A percentile compares a stretch with the other conserved stretches of the same genome.
These are phyloP conservation scores for Hymenoscyphus fructigenus DNA, from an alignment of 2,329 filamentous ascomycete genomes.

Conservation along the genomic window DNA sequence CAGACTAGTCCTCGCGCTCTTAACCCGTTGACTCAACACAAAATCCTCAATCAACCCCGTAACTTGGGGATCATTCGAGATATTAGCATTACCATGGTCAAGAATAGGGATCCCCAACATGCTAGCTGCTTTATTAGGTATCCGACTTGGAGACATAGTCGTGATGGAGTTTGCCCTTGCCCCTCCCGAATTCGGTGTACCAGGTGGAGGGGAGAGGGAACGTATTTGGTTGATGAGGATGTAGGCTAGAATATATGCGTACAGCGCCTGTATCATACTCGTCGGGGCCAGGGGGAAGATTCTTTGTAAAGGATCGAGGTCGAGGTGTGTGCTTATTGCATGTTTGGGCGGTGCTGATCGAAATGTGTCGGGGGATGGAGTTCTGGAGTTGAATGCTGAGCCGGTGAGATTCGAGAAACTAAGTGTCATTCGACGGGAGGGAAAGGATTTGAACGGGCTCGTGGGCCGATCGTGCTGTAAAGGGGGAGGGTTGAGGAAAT, in stretches of 20 bases:
- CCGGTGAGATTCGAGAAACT: neutral
- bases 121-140: neutral
- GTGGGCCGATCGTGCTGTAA: neutral
- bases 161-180: neutral
- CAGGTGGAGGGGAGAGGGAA: neutral
- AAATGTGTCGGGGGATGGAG: neutral
- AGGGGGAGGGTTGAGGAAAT: neutral
- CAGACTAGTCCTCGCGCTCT: neutral
- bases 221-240: constrained; percentile 13
- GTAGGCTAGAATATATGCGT: constrained; percentile 32
- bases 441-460: neutral
- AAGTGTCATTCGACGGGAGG: neutral
- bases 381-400: neutral
- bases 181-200: neutral
- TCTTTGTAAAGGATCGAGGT: constrained; percentile 25
- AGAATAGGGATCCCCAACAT: neutral
- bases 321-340: constrained; percentile 7
- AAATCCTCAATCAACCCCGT: neutral
- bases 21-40: neutral
- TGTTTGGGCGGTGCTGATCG: neutral
- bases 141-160: neutral
- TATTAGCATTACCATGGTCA: neutral
- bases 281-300: constrained; percentile 31
- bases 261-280: constrained; percentile 27
- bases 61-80: neutral